A percentile compares a stretch with the other conserved stretches of the same genome.
phyloP scores from a whole-genome alignment of 2,329 filamentous ascomycete genomes.

The Phyllachora maydis region DNA sequence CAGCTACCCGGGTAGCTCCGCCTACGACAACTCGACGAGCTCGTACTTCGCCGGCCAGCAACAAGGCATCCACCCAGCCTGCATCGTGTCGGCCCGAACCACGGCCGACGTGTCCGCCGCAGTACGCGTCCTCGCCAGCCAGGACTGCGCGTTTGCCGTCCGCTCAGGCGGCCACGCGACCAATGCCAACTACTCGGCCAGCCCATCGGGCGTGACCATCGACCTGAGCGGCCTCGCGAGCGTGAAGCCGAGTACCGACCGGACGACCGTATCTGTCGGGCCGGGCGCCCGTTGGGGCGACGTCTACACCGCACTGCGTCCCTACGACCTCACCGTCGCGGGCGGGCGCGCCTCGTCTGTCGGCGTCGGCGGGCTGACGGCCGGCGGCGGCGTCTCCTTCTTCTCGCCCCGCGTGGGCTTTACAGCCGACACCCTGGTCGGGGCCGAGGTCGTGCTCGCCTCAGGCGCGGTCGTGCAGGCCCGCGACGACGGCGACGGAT shows the following conservation, averaged over 20 bases:
- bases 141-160: slow-evolving; percentile 1
- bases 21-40: no score
- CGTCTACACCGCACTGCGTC: slow-evolving; percentile 1
- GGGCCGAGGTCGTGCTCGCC: slow-evolving; percentile 18
- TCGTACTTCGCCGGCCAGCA: no score
- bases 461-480: slow-evolving; percentile 16
- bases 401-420: slow-evolving; percentile 11
- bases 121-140: background rate
- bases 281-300: slow-evolving; percentile 1
- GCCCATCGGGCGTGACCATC: slow-evolving; percentile 2
- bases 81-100: no score
- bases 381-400: slow-evolving; percentile 3
- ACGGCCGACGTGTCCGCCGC: background rate
- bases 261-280: background rate
- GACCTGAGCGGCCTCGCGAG: slow-evolving; percentile 1
- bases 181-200: slow-evolving; percentile 1
- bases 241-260: background rate
- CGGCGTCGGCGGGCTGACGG: slow-evolving; percentile 1
- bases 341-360: slow-evolving; percentile 1
- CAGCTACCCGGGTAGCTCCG: no score
- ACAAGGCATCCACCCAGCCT: no score
- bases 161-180: slow-evolving; percentile 1
- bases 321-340: background rate
- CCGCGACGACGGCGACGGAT: slow-evolving; percentile 7
- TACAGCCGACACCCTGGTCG: slow-evolving; percentile 14